A percentile compares a stretch with the other conserved stretches of the same genome.
phyloP scores from a whole-genome alignment of 2,329 filamentous ascomycete genomes.

The Aureobasidium sp. region DNA sequence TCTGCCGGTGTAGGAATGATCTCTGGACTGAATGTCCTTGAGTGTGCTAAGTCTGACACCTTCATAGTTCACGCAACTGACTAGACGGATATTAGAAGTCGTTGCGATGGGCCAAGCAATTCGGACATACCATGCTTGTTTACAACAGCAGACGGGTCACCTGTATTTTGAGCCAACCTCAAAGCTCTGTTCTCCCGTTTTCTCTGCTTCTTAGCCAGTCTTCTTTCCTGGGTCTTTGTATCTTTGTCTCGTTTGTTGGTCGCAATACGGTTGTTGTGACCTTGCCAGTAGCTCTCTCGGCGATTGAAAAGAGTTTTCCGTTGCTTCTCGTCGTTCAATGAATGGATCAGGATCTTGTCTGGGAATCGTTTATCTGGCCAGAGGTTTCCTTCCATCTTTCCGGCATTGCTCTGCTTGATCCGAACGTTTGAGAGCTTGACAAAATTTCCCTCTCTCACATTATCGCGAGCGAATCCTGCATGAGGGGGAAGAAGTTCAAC shows the following conservation, averaged over 20 bases:
- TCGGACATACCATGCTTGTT: not conserved
- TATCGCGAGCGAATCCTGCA: constrained; percentile 48
- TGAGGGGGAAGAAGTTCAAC: constrained; percentile 67
- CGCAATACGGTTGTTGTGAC: not conserved
- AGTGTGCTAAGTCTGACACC: constrained; percentile 36
- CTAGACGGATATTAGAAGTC: constrained; percentile 26
- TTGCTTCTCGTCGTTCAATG: constrained; percentile 30
- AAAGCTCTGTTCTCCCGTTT: constrained; percentile 27
- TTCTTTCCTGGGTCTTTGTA: constrained; percentile 24
- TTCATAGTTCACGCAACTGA: constrained; percentile 39
- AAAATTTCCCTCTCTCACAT: constrained; percentile 55
- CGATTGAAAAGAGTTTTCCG: constrained; percentile 55
- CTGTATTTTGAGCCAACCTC: constrained; percentile 27
- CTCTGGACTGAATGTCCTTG: constrained; percentile 39
- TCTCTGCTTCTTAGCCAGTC: constrained; percentile 22
- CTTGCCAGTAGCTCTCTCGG: constrained; percentile 52
- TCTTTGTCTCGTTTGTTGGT: constrained; percentile 21
- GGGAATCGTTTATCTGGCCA: constrained; percentile 51
- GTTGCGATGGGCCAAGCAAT: not conserved
- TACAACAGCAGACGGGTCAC: not conserved
- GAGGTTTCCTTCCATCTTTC: constrained; percentile 64
- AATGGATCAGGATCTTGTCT: constrained; percentile 48
- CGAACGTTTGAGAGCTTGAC: constrained; percentile 66
- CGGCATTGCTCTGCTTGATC: constrained; percentile 50
- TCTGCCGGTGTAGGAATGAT: not conserved